Conservation (phyloP, 78 protist genomes). For the Chrysochromulina tobinii region DNA sequence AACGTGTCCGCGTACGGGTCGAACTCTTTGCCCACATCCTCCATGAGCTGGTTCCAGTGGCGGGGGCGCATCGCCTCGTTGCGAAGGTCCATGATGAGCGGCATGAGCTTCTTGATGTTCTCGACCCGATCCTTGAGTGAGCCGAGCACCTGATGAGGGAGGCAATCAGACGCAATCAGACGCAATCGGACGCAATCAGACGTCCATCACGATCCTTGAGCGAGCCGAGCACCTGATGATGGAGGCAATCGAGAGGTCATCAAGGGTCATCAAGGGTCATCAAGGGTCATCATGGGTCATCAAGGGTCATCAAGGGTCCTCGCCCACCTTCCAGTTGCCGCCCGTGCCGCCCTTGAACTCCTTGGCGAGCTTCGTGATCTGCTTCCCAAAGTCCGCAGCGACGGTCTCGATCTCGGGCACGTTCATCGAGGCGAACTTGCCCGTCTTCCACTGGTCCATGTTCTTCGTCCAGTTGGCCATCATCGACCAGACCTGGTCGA, state of each 20-base stretch:
- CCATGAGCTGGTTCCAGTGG: conserved; percentile 75
- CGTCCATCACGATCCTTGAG: too few relatives aligned
- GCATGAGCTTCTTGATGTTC: conserved; percentile 56
- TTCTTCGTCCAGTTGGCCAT: conserved; percentile 49
- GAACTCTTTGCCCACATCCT: conserved; percentile 49
- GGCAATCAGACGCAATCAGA: too few relatives aligned
- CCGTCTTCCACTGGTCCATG: conserved; percentile 49
- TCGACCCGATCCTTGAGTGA: conserved; percentile 43
- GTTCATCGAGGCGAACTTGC: conserved; percentile 37
- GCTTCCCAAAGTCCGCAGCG: background rate
- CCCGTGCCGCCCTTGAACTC: conserved; percentile 2
- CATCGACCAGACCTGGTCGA: conserved; percentile 64
- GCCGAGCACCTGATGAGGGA: conserved; percentile 53
- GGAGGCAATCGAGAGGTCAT: too few relatives aligned
- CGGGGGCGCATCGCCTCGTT: conserved; percentile 70
- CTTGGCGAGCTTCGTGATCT: background rate
- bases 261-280: too few relatives aligned
- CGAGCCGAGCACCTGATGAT: too few relatives aligned
- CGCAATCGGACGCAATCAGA: too few relatives aligned
- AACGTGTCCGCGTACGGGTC: conserved; percentile 59
- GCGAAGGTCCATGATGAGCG: conserved; percentile 68
- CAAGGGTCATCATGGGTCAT: too few relatives aligned
- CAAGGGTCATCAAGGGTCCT: too few relatives aligned
- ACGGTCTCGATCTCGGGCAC: conserved; percentile 44
- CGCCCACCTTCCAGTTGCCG: background rate